phyloP scores from a whole-genome alignment of 169 alveolate genomes.

The Plasmodium malariae region DNA sequence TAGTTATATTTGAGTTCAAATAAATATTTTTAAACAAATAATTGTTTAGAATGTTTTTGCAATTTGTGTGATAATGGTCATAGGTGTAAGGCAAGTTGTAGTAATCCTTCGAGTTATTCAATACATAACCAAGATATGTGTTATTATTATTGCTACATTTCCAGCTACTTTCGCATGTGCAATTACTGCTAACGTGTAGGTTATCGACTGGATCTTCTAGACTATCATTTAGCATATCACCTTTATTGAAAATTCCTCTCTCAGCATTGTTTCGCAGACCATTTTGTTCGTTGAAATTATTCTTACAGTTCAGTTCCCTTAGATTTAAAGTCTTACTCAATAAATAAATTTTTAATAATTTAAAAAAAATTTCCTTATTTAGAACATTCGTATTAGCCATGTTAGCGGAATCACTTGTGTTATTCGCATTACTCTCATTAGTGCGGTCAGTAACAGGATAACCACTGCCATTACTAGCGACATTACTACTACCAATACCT shows the following conservation, averaged over 20 bases:
- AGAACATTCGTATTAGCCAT: neutral
- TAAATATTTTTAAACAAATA: neutral
- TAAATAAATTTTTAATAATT: conserved; percentile 6
- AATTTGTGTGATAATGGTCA: neutral
- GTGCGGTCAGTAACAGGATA: neutral
- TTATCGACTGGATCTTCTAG: neutral
- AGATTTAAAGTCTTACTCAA: neutral
- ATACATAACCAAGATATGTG: neutral
- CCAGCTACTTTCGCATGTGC: too few species aligned
- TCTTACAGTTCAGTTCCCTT: neutral
- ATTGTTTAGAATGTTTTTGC: neutral
- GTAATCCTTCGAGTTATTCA: neutral
- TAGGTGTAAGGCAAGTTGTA: too few species aligned
- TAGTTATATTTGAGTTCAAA: neutral
- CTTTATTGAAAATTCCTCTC: neutral
- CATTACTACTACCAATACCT: neutral
- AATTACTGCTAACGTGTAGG: neutral
- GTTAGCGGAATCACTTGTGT: neutral
- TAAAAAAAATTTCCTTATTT: conserved; percentile 20
- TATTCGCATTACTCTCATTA: neutral
- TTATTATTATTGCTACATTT: too few species aligned
- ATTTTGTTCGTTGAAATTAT: neutral
- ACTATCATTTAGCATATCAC: neutral
- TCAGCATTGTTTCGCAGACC: neutral
- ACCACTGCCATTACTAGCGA: neutral